phyloP scores from a whole-genome alignment of 129 eudicot genomes.

The Saposhnikovia divaricata region DNA sequence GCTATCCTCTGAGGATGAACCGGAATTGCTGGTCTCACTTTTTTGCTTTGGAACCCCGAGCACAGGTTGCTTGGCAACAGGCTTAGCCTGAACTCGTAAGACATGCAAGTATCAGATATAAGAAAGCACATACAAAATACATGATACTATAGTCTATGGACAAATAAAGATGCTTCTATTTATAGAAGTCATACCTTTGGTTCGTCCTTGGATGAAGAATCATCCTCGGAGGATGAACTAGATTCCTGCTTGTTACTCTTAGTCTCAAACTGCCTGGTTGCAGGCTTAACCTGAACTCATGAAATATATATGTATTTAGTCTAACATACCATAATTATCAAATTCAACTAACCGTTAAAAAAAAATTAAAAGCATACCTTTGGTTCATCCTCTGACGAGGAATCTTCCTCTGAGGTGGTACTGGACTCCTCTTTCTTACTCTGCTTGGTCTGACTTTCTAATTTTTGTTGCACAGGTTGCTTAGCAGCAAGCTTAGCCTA shows the following conservation, averaged over 20 bases:
- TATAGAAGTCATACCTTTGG: constrained; percentile 19
- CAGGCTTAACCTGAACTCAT: too few species aligned
- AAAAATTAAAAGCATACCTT: neutral
- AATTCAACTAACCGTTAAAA: neutral
- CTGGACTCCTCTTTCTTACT: neutral
- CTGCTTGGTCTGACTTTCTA: neutral
- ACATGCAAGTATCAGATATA: neutral
- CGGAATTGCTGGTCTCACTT: neutral
- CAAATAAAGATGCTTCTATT: neutral
- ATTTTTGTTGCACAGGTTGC: constrained; percentile 1
- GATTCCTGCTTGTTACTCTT: too few species aligned
- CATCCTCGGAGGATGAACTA: too few species aligned
- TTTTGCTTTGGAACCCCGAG: neutral
- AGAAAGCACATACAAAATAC: too few species aligned
- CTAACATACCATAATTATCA: too few species aligned
- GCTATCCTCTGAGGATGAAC: neutral
- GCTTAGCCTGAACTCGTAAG: neutral
- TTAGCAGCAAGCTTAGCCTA: constrained; percentile 10
- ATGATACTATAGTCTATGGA: too few species aligned
- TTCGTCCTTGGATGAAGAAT: constrained; percentile 18
- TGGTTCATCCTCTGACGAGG: neutral
- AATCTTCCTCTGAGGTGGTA: neutral
- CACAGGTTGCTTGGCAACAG: constrained; percentile 9
- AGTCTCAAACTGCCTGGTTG: too few species aligned
- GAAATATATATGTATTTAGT: too few species aligned